Percentiles rank a stretch among this genome's conserved stretches.
Conservation (phyloP, 345 rosid species). For the Hypericum androsaemum region DNA sequence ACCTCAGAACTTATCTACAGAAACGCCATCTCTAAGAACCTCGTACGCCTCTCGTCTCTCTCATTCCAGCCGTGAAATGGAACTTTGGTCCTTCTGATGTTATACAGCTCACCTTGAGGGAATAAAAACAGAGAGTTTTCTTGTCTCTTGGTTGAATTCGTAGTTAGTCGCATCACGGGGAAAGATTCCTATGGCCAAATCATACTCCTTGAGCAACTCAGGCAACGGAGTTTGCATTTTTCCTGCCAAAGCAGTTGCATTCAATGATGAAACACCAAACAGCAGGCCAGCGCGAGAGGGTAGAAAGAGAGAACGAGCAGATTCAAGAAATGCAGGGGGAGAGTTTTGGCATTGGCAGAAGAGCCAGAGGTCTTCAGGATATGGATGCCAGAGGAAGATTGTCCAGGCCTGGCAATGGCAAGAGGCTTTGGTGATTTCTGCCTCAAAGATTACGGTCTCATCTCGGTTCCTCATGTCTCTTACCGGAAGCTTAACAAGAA, state of each 20-base stretch:
- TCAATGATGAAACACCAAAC: neutral
- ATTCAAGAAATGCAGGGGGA: conserved; percentile 37
- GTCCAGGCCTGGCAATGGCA: conserved; percentile 95
- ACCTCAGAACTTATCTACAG: conserved; percentile 56
- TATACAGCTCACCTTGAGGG: conserved; percentile 69
- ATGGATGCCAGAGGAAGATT: conserved; percentile 94
- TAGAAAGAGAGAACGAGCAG: too few species aligned
- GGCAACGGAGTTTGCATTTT: conserved; percentile 92
- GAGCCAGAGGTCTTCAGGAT: conserved; percentile 74
- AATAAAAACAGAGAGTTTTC: conserved; percentile 62
- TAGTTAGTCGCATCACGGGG: conserved; percentile 93
- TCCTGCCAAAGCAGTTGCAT: conserved; percentile 32
- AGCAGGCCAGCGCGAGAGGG: neutral
- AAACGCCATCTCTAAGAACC: conserved; percentile 61
- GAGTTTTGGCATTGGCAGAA: conserved; percentile 69
- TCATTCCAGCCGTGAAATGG: conserved; percentile 69
- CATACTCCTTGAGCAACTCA: conserved; percentile 74
- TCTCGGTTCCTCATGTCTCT: conserved; percentile 58
- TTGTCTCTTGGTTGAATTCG: conserved; percentile 77
- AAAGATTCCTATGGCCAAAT: conserved; percentile 76
- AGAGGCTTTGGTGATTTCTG: conserved; percentile 97
- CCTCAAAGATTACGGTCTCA: conserved; percentile 82
- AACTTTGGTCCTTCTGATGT: conserved; percentile 65
- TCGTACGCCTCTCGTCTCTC: conserved; percentile 73
- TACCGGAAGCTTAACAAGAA: conserved; percentile 46